Evolutionary conservation across 1,284 basidiomycete species (phyloP).

Genomic region (Leccinum fuscescens): DNA sequence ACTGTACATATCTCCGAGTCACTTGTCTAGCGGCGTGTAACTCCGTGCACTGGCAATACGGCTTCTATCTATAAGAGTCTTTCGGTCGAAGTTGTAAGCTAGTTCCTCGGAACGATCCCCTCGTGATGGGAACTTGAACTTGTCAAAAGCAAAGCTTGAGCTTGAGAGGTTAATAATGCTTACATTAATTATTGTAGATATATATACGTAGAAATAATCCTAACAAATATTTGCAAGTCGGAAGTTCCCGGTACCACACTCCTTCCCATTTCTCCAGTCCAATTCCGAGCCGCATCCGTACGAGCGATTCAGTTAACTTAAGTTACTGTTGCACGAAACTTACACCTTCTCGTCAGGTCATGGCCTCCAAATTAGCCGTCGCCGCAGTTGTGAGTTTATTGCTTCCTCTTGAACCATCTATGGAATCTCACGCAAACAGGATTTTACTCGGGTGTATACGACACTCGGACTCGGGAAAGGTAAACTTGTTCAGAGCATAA

Average conservation of each 20-base stretch:
- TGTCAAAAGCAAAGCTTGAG: background rate
- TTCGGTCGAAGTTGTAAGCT: background rate
- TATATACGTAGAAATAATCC: constrained; percentile 6
- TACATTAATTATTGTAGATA: background rate
- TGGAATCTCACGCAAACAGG: constrained; percentile 46
- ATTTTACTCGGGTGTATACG: constrained; percentile 90
- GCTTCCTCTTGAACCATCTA: background rate
- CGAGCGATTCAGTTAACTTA: constrained; percentile 1
- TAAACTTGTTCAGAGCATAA: constrained; percentile 34
- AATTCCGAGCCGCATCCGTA: constrained; percentile 15
- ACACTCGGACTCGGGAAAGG: constrained; percentile 92
- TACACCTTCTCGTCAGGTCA: constrained; percentile 31
- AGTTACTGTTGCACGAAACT: constrained; percentile 1
- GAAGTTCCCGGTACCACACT: constrained; percentile 28
- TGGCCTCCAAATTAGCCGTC: constrained; percentile 81
- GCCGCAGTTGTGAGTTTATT: constrained; percentile 67
- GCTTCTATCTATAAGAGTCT: background rate
- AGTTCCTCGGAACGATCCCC: background rate
- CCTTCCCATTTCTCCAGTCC: constrained; percentile 11
- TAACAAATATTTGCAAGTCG: constrained; percentile 14
- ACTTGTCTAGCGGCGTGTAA: too few species aligned
- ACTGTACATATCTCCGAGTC: background rate
- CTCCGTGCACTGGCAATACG: background rate
- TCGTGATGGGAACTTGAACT: background rate
- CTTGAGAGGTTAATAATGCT: background rate